These are phyloP conservation scores for Cyanidium caldarium DNA, from an alignment of 23 red algal species.

Conservation along the genomic window DNA sequence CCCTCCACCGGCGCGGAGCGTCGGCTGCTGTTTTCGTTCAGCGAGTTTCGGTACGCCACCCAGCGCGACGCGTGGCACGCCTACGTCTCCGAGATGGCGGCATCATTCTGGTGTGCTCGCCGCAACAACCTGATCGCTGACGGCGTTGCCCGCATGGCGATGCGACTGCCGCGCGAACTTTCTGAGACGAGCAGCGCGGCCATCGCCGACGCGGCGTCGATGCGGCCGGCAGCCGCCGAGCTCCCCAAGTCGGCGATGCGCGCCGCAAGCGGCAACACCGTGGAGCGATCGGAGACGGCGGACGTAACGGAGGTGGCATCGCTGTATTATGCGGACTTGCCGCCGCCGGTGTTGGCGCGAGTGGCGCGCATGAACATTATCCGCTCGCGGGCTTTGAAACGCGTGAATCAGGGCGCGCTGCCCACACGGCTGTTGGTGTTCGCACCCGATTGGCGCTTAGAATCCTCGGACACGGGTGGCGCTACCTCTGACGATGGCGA, in stretches of 20 bases:
- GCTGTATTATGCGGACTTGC: neutral
- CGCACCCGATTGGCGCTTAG: neutral
- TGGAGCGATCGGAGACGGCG: too few species aligned
- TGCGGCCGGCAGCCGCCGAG: too few species aligned
- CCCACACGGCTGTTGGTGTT: constrained; percentile 34
- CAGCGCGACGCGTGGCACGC: neutral
- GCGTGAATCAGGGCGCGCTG: constrained; percentile 11
- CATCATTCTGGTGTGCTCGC: neutral
- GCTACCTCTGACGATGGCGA: neutral
- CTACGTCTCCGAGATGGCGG: neutral
- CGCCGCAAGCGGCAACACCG: too few species aligned
- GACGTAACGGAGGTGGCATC: neutral
- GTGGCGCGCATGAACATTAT: constrained; percentile 58
- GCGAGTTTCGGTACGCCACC: neutral
- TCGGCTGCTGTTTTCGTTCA: neutral
- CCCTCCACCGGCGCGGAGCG: neutral
- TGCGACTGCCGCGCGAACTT: too few species aligned
- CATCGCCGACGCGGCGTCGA: too few species aligned
- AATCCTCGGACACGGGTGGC: neutral
- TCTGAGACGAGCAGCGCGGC: too few species aligned
- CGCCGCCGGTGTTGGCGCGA: constrained; percentile 41
- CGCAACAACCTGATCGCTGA: too few species aligned
- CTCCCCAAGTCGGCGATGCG: too few species aligned
- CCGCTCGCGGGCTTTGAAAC: constrained; percentile 27
- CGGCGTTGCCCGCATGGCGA: too few species aligned